Evolutionary conservation across 23 red algal genomes (phyloP).

Genomic region (Chondrus crispus): DNA sequence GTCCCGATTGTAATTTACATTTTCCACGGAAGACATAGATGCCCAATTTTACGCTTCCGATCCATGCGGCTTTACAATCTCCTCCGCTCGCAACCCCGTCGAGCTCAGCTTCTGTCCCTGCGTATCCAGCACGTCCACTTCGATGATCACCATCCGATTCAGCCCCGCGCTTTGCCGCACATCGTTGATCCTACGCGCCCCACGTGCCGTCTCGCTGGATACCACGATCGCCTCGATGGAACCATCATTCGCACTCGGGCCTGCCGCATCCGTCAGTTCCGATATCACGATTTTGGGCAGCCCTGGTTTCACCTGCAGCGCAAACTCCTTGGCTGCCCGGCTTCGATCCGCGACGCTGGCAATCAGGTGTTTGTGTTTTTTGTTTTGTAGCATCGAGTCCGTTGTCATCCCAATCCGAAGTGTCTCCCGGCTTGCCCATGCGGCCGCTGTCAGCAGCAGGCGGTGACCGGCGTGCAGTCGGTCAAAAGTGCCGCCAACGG

Average conservation of each 20-base stretch:
- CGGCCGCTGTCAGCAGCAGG: conserved; percentile 82
- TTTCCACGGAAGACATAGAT: neutral
- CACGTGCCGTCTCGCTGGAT: conserved; percentile 63
- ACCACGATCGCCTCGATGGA: conserved; percentile 77
- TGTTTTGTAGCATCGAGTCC: conserved; percentile 40
- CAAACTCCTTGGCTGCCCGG: conserved; percentile 55
- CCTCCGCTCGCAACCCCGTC: conserved; percentile 56
- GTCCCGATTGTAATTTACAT: neutral
- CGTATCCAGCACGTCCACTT: conserved; percentile 68
- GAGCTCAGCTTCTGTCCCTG: conserved; percentile 76
- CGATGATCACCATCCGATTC: conserved; percentile 51
- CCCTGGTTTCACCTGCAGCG: conserved; percentile 27
- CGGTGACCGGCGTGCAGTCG: conserved; percentile 93
- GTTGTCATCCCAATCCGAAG: conserved; percentile 82
- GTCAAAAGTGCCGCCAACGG: conserved; percentile 98
- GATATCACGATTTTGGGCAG: conserved; percentile 12
- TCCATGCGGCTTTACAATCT: neutral
- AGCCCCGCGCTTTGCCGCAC: conserved; percentile 33
- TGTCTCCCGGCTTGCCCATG: conserved; percentile 24
- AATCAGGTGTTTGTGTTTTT: conserved; percentile 58
- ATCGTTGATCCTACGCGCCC: conserved; percentile 49
- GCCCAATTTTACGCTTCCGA: neutral
- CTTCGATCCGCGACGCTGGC: conserved; percentile 34
- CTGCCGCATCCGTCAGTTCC: conserved; percentile 65
- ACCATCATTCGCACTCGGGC: conserved; percentile 51